Conservation (phyloP, 441 rosid genomes). For the Erodium moschatum region DNA sequence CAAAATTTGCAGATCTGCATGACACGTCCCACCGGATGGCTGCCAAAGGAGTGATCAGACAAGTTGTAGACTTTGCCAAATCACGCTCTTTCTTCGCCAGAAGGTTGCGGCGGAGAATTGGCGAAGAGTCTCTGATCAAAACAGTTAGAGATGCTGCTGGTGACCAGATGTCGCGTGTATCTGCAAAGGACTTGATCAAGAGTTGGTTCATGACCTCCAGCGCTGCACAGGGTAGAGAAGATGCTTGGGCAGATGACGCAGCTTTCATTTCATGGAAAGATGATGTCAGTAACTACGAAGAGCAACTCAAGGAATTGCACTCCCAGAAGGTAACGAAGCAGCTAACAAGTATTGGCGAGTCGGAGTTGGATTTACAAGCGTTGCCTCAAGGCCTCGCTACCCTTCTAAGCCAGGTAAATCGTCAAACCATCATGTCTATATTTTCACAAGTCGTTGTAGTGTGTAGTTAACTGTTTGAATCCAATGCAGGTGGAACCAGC, state of each 20-base stretch:
- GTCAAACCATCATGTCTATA: conserved; percentile 11
- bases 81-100: conserved; percentile 67
- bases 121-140: conserved; percentile 60
- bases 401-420: conserved; percentile 69
- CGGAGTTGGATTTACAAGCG: conserved; percentile 60
- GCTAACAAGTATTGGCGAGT: conserved; percentile 56
- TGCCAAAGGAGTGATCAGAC: conserved; percentile 85
- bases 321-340: conserved; percentile 64
- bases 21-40: conserved; percentile 95
- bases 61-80: conserved; percentile 73
- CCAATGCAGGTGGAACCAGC: conserved; percentile 79
- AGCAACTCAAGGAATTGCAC: conserved; percentile 60
- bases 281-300: conserved; percentile 45
- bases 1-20: conserved; percentile 90
- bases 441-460: not conserved
- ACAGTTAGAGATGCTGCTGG: conserved; percentile 67
- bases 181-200: conserved; percentile 55
- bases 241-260: conserved; percentile 74
- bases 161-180: conserved; percentile 51
- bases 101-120: conserved; percentile 65
- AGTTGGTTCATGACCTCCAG: conserved; percentile 66
- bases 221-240: conserved; percentile 42
- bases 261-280: conserved; percentile 85
- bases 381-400: conserved; percentile 84
- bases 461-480: not conserved